Conservation (phyloP, 495 filamentous ascomycete genomes). For the Barbatosphaeria neglecta region DNA sequence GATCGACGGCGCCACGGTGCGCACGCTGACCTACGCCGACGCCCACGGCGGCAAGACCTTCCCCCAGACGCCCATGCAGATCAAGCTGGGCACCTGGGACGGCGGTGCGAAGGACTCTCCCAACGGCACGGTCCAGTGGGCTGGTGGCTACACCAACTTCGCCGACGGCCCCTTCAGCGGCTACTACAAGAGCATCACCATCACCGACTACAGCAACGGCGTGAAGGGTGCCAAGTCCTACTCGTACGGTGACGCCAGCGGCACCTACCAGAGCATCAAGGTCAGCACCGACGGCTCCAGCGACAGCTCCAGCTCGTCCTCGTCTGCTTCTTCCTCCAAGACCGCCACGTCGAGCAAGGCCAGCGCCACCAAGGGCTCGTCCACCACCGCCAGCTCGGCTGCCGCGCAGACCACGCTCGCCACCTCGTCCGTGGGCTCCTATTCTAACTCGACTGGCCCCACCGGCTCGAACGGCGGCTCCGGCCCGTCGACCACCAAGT, state of each 20-base stretch:
- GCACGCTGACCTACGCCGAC: slow-evolving; percentile 51
- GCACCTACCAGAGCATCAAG: slow-evolving; percentile 67
- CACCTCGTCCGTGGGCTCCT: slow-evolving; percentile 6
- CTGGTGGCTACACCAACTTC: slow-evolving; percentile 72
- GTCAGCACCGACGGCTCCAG: slow-evolving; percentile 48
- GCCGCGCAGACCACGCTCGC: slow-evolving; percentile 8
- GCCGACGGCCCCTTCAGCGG: slow-evolving; percentile 67
- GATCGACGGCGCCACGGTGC: slow-evolving; percentile 61
- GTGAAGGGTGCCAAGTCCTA: slow-evolving; percentile 55
- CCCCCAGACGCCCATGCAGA: slow-evolving; percentile 83
- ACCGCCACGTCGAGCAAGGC: slow-evolving; percentile 8
- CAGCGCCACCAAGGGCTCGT: neutral
- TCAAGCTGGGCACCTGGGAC: slow-evolving; percentile 81
- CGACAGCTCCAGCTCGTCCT: slow-evolving; percentile 7
- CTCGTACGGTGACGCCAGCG: slow-evolving; percentile 58
- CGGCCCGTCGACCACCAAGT: neutral
- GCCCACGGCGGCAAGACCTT: slow-evolving; percentile 53
- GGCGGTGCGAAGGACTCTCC: slow-evolving; percentile 60
- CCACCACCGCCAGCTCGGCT: slow-evolving; percentile 5
- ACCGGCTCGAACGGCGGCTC: slow-evolving; percentile 4
- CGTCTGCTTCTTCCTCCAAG: slow-evolving; percentile 13
- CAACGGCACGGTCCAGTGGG: slow-evolving; percentile 77
- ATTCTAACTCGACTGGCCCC: slow-evolving; percentile 1
- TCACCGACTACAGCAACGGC: slow-evolving; percentile 71
- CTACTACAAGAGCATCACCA: slow-evolving; percentile 67